phyloP scores from a whole-genome alignment of 2,329 filamentous ascomycete species.

The Fusarium decemcellulare region DNA sequence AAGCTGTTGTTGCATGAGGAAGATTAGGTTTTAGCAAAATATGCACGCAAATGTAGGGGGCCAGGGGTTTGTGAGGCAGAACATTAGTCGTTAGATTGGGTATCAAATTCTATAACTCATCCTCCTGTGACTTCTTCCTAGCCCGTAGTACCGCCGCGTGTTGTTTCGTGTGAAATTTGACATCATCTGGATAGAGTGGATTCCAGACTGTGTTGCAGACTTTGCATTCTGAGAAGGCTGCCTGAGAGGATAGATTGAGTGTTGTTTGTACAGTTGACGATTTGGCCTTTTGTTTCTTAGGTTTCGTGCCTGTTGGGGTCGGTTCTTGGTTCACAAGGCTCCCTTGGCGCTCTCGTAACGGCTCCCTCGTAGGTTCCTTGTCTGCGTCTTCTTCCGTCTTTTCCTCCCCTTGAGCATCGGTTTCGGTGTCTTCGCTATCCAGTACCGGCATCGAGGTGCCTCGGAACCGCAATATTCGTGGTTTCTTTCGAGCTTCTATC shows the following conservation, averaged over 20 bases:
- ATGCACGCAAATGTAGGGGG: neutral
- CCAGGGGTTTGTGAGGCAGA: neutral
- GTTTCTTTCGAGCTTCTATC: constrained; percentile 35
- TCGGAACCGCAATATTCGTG: constrained; percentile 50
- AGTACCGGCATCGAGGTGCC: constrained; percentile 33
- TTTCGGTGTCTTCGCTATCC: constrained; percentile 13
- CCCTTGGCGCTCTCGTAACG: neutral
- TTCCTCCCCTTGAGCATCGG: neutral
- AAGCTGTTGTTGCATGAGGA: too few relatives aligned
- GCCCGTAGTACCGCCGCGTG: constrained; percentile 53
- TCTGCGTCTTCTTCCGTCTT: neutral
- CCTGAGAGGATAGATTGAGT: constrained; percentile 59
- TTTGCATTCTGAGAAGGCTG: constrained; percentile 60
- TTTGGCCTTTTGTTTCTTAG: constrained; percentile 39
- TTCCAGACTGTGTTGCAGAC: constrained; percentile 61
- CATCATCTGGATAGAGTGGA: constrained; percentile 59
- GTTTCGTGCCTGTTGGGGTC: constrained; percentile 30
- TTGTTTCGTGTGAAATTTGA: constrained; percentile 58
- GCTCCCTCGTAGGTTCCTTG: neutral
- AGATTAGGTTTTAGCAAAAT: too few relatives aligned
- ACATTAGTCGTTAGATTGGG: constrained; percentile 35
- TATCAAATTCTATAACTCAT: constrained; percentile 44
- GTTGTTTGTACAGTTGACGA: constrained; percentile 56
- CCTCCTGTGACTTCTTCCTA: constrained; percentile 43
- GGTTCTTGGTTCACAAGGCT: constrained; percentile 13